These are phyloP conservation scores for Brettanomyces custersianus DNA, from an alignment of 805 yeast genomes.

Conservation along the genomic window DNA sequence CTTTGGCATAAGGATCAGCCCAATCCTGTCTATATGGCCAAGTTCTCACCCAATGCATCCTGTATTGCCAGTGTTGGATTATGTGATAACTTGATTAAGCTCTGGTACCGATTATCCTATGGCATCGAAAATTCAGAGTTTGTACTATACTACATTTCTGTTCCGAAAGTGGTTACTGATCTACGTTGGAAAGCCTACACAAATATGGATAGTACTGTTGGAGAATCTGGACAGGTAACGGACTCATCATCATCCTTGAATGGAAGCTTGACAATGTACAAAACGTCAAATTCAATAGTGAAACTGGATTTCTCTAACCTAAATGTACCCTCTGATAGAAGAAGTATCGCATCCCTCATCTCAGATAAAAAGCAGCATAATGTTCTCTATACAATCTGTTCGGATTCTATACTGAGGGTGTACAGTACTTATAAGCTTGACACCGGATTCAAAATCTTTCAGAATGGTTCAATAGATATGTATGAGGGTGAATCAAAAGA, in stretches of 20 bases:
- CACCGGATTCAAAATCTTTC: constrained; percentile 45
- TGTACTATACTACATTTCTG: constrained; percentile 62
- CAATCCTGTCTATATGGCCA: constrained; percentile 46
- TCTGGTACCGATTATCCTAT: constrained; percentile 70
- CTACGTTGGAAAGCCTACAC: constrained; percentile 44
- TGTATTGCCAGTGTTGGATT: constrained; percentile 56
- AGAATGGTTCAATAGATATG: constrained; percentile 44
- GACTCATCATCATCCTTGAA: constrained; percentile 2
- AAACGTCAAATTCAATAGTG: constrained; percentile 22
- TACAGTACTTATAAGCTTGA: constrained; percentile 63
- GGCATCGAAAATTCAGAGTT: constrained; percentile 56
- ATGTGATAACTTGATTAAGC: constrained; percentile 59
- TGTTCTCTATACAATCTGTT: constrained; percentile 55
- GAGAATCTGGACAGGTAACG: constrained; percentile 4
- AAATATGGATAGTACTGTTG: background rate
- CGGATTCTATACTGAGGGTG: constrained; percentile 49
- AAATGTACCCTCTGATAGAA: constrained; percentile 1
- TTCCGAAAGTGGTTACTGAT: constrained; percentile 46
- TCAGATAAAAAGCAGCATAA: constrained; percentile 29
- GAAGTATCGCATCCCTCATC: constrained; percentile 5
- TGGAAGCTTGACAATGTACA: constrained; percentile 11
- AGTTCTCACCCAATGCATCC: constrained; percentile 59
- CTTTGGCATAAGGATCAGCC: constrained; percentile 50
- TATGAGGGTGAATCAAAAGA: constrained; percentile 9
- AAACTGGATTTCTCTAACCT: constrained; percentile 12